Base-by-base conservation (phyloP, 2,329 filamentous ascomycete genomes). In the Fusarium phyllophilum region DNA sequence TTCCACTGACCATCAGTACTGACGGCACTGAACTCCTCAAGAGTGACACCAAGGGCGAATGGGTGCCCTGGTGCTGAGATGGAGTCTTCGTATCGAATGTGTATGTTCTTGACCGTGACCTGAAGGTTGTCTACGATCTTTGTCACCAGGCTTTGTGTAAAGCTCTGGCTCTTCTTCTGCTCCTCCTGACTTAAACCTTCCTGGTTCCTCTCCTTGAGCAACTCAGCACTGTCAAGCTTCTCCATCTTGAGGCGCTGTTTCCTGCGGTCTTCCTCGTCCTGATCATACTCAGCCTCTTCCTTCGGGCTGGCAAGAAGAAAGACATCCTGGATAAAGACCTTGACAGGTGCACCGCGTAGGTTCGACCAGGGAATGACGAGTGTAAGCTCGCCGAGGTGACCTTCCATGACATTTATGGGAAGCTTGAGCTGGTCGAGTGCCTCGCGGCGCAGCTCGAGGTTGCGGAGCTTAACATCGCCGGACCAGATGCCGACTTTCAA, bases 401-500 rank as follows among this genome's bases (percentile, higher is more conserved):
- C 96, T 83, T 97, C 94, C 66, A 97, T 91, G 44, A 99, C 96
- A 81, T 99, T 99, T 78, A 99, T 92, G 59, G 96, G 96, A 11
- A 99, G 90, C 82, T 94, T 97, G 75, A 99, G 90, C 86, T 99
- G 97, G 81, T 99, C 96, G 75, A 99, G 92, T 24, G 96, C 96
- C 87, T 99, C 96, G 66, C 94, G 91, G 63, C 95, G 94, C 54
- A 99, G 89, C 85, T 99, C 94, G 67, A 99, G 91, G 79, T 99
- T 92, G 69, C 92, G 92, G 51, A 99, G 89, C 85, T 97, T 97
- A 79, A 99, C 96, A 86, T 99, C 96, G 78, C 97, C 96, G 29
- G 94, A 97, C 96, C 96, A 99, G 79, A 99, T 99, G 73, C 97
- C 96, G 73, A 99, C 95, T 82, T 99, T 99, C 75, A 99, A 89